phyloP scores from a whole-genome alignment of 2,329 filamentous ascomycete genomes.

The Microsporum audouinii region DNA sequence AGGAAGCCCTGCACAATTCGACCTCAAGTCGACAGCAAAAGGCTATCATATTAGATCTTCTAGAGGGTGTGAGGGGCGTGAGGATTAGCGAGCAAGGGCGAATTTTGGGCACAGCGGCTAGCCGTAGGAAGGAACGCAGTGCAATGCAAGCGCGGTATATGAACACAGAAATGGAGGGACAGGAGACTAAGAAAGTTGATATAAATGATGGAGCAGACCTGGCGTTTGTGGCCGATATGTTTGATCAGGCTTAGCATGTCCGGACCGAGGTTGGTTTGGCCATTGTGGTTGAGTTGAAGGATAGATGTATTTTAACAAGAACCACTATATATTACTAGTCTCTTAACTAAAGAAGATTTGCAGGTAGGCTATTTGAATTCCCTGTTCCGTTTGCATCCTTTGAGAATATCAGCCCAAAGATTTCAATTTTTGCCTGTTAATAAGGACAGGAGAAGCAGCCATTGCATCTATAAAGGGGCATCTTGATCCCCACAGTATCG shows the following conservation, averaged over 20 bases:
- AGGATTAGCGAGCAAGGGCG: constrained; percentile 90
- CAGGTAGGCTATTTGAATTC: too few species aligned
- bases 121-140: constrained; percentile 33
- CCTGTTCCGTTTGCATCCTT: not conserved
- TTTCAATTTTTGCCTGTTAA: not conserved
- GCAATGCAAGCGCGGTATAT: constrained; percentile 34
- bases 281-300: not conserved
- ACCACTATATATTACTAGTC: not conserved
- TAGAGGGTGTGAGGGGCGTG: constrained; percentile 78
- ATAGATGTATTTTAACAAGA: not conserved
- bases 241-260: constrained; percentile 26
- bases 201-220: constrained; percentile 41
- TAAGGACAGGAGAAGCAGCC: not conserved
- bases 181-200: constrained; percentile 31
- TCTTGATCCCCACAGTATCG: not conserved
- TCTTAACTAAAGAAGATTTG: not conserved
- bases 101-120: constrained; percentile 42
- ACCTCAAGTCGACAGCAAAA: constrained; percentile 63
- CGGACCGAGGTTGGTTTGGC: not conserved
- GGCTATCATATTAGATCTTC: constrained; percentile 67
- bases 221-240: constrained; percentile 44
- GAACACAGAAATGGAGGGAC: constrained; percentile 35
- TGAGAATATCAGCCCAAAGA: not conserved
- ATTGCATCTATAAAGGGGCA: not conserved
- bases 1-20: constrained; percentile 45